phyloP scores from a whole-genome alignment of 1,284 basidiomycete species.

The Microbotryomycetes sp. region DNA sequence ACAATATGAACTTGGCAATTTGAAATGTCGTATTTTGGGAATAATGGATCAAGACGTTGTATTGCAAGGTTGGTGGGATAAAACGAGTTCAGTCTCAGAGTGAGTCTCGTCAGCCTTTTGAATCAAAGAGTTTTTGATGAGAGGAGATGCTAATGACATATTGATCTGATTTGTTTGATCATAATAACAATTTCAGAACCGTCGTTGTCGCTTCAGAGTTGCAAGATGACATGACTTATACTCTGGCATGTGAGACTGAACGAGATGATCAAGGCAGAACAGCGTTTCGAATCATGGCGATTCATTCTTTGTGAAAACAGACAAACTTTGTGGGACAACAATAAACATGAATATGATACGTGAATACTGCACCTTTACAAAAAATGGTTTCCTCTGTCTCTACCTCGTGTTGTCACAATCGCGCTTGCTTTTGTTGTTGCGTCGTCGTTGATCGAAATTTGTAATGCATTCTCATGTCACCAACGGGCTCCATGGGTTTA shows the following conservation, averaged over 20 bases:
- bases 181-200: too few species aligned
- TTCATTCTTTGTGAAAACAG: background rate
- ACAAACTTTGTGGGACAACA: too few species aligned
- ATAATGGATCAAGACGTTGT: background rate
- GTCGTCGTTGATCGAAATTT: too few species aligned
- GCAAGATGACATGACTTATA: background rate
- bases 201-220: background rate
- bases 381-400: background rate
- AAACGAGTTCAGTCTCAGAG: background rate
- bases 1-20: background rate
- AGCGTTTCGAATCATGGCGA: background rate
- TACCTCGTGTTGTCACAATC: background rate
- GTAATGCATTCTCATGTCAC: constrained; percentile 14
- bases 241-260: background rate
- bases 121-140: too few species aligned
- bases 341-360: background rate
- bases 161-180: too few species aligned
- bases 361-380: background rate
- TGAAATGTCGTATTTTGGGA: background rate
- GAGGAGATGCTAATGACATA: too few species aligned
- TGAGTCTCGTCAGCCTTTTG: too few species aligned
- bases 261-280: background rate
- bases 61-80: background rate
- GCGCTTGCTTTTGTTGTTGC: background rate
- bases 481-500: constrained; percentile 6